Evolutionary conservation across 2,329 filamentous ascomycete species (phyloP).

Genomic region (Beauveria caledonica): DNA sequence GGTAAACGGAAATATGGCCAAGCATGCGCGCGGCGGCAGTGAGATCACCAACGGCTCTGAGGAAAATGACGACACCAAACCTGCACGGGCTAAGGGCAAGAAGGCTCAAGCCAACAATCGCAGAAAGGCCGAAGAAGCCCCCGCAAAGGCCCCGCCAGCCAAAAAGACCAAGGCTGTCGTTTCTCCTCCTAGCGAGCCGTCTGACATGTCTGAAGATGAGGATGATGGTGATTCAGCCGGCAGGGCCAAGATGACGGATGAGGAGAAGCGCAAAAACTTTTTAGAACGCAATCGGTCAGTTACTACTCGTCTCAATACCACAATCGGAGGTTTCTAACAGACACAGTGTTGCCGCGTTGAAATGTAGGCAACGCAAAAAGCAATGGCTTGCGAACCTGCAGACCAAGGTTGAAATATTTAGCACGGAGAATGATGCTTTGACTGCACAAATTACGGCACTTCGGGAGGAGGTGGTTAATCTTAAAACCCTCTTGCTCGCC

Average conservation of each 20-base stretch:
- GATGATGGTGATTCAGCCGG: slow-evolving; percentile 50
- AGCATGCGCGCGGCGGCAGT: slow-evolving; percentile 49
- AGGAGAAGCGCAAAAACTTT: slow-evolving; percentile 98
- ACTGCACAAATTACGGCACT: slow-evolving; percentile 75
- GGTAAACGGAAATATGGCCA: slow-evolving; percentile 38
- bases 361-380: slow-evolving; percentile 97
- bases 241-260: slow-evolving; percentile 86
- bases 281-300: slow-evolving; percentile 87
- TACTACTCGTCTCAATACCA: not conserved
- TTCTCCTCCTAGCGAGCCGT: slow-evolving; percentile 15
- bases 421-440: slow-evolving; percentile 81
- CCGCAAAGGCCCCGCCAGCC: slow-evolving; percentile 49
- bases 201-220: slow-evolving; percentile 41
- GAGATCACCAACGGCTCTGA: slow-evolving; percentile 68
- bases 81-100: slow-evolving; percentile 61
- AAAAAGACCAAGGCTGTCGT: slow-evolving; percentile 60
- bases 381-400: slow-evolving; percentile 96
- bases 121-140: slow-evolving; percentile 66
- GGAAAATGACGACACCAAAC: slow-evolving; percentile 60
- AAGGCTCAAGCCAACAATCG: slow-evolving; percentile 58
- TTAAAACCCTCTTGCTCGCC: slow-evolving; percentile 85
- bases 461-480: slow-evolving; percentile 85
- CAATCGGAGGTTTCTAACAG: slow-evolving; percentile 17
- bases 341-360: slow-evolving; percentile 80
- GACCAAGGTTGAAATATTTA: slow-evolving; percentile 88